A percentile compares a stretch with the other conserved stretches of the same genome.
phyloP scores from a whole-genome alignment of 495 filamentous ascomycete species.

The Daldinia caldariorum region DNA sequence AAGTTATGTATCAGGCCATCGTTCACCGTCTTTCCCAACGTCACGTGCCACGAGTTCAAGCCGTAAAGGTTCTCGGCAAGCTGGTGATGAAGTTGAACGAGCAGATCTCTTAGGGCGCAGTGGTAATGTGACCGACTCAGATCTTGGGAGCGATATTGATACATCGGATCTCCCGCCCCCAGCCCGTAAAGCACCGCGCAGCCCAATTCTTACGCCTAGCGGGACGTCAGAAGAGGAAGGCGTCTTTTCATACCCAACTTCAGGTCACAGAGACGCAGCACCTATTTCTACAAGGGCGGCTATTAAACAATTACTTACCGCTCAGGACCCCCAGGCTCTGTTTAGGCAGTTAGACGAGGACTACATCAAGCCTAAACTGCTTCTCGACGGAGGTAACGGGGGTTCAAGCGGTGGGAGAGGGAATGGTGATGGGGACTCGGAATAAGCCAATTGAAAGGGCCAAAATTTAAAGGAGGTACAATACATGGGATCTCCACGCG shows the following conservation, averaged over 20 bases:
- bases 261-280: slow-evolving; percentile 44
- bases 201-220: slow-evolving; percentile 61
- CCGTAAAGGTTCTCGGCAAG: slow-evolving; percentile 56
- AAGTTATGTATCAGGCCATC: slow-evolving; percentile 64
- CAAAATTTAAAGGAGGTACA: slow-evolving; percentile 8
- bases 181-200: slow-evolving; percentile 53
- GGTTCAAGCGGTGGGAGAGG: slow-evolving; percentile 34
- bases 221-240: slow-evolving; percentile 46
- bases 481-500: slow-evolving; percentile 19
- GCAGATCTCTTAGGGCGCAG: slow-evolving; percentile 67
- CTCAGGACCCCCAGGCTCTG: slow-evolving; percentile 89
- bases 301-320: slow-evolving; percentile 70
- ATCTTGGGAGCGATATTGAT: slow-evolving; percentile 71
- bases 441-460: slow-evolving; percentile 30
- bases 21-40: slow-evolving; percentile 54
- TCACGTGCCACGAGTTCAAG: slow-evolving; percentile 56
- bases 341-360: slow-evolving; percentile 95
- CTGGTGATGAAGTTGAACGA: slow-evolving; percentile 66
- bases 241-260: slow-evolving; percentile 48
- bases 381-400: slow-evolving; percentile 71
- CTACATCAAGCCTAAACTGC: slow-evolving; percentile 91
- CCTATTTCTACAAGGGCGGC: slow-evolving; percentile 75
- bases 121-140: slow-evolving; percentile 69
- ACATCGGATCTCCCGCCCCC: slow-evolving; percentile 69
- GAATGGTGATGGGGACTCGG: slow-evolving; percentile 41